A percentile compares a stretch with the other conserved stretches of the same genome.
These are phyloP conservation scores for Candida smagusa DNA, from an alignment of 1,139 yeast genomes.

Conservation along the genomic window DNA sequence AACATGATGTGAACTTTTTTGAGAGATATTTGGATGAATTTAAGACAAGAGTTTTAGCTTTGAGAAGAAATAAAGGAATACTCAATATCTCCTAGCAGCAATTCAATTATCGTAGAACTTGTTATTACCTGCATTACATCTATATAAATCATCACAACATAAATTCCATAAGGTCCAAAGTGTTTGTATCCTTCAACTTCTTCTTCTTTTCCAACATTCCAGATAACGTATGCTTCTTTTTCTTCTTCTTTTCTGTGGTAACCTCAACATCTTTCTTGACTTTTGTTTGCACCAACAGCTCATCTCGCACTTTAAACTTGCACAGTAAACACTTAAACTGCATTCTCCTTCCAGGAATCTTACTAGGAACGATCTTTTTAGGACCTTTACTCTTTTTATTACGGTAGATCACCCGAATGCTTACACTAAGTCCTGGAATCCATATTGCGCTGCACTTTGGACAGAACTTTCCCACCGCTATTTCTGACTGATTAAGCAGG, in stretches of 20 bases:
- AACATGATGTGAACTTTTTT: no score
- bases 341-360: conserved; percentile 15
- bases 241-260: conserved; percentile 18
- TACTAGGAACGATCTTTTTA: conserved; percentile 1
- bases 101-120: neutral
- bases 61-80: no score
- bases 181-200: conserved; percentile 28
- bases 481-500: conserved; percentile 25
- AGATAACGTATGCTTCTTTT: conserved; percentile 32
- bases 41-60: no score
- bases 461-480: conserved; percentile 35
- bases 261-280: conserved; percentile 7
- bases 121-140: neutral
- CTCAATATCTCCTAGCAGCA: no score
- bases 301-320: conserved; percentile 13
- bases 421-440: conserved; percentile 45
- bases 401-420: conserved; percentile 22
- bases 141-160: conserved; percentile 21
- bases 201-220: conserved; percentile 42
- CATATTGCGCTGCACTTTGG: conserved; percentile 40
- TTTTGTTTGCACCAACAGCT: conserved; percentile 9
- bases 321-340: conserved; percentile 30
- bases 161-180: conserved; percentile 50
- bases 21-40: no score
- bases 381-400: conserved; percentile 12